A percentile compares a stretch with the other conserved stretches of the same genome.
Conservation (phyloP, 345 rosid species). For the Cardamine resedifolia region DNA sequence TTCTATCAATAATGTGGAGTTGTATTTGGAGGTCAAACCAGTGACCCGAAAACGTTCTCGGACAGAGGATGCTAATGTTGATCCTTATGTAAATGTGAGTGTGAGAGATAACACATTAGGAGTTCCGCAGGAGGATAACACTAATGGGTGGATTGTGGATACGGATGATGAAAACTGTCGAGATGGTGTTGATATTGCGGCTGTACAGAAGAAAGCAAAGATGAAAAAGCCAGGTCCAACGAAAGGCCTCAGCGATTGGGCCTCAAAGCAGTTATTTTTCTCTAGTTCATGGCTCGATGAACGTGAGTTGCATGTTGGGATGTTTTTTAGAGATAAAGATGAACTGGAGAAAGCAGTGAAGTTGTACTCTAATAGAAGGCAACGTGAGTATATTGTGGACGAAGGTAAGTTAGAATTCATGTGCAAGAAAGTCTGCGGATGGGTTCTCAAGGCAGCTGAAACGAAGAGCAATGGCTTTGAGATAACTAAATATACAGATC, state of each 20-base stretch:
- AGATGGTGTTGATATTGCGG: not conserved
- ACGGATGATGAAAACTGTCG: not conserved
- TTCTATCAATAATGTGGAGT: not conserved
- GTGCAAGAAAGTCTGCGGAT: not conserved
- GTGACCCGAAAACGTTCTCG: not conserved
- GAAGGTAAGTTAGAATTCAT: not conserved
- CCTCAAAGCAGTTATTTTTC: not conserved
- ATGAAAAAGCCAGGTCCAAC: not conserved
- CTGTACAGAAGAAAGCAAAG: not conserved
- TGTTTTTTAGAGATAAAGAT: not conserved
- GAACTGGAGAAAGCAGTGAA: slow-evolving; percentile 11
- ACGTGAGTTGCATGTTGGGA: slow-evolving; percentile 2
- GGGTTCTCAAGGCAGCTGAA: not conserved
- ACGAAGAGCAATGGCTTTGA: not conserved
- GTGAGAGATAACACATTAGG: not conserved
- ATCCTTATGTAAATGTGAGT: not conserved
- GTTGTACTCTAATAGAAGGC: not conserved
- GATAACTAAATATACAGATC: not conserved
- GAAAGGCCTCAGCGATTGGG: not conserved
- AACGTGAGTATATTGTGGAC: not conserved
- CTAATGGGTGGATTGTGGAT: not conserved
- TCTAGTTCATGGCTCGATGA: slow-evolving; percentile 12
- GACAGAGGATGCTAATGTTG: not conserved
- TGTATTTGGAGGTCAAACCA: slow-evolving; percentile 18
- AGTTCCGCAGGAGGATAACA: not conserved